Conservation (phyloP, 192 early-diverging fungal species). For the Backusella morwellensis region DNA sequence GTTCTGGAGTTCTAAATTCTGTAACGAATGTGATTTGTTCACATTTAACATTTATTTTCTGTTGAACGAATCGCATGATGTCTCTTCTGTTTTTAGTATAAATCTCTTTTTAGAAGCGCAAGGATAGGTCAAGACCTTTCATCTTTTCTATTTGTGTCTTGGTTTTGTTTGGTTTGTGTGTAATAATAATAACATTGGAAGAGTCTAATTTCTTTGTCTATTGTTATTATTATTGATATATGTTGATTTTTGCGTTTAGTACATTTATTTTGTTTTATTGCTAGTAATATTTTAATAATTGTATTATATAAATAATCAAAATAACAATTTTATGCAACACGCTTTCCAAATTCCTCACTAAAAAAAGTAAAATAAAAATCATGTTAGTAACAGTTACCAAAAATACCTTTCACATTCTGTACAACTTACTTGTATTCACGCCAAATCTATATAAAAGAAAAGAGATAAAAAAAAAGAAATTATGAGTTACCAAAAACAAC, state of each 20-base stretch:
- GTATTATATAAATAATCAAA: background rate
- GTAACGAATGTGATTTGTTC: background rate
- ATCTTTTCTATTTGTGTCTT: background rate
- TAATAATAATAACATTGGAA: background rate
- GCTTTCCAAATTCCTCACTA: slow-evolving; percentile 32
- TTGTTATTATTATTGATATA: background rate
- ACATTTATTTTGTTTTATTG: background rate
- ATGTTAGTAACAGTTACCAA: background rate
- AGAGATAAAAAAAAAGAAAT: slow-evolving; percentile 4
- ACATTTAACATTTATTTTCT: background rate
- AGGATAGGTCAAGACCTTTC: background rate
- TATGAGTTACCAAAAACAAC: background rate
- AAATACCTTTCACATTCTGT: background rate
- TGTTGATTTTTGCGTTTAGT: background rate
- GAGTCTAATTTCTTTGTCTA: background rate
- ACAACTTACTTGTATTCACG: slow-evolving; percentile 40
- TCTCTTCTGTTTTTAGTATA: background rate
- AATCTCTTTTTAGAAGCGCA: background rate
- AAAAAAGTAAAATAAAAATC: slow-evolving; percentile 12
- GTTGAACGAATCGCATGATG: background rate
- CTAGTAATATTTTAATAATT: no score
- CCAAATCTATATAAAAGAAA: slow-evolving; percentile 31
- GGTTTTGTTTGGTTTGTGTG: background rate
- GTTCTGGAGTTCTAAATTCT: background rate
- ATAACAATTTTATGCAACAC: background rate